A percentile compares a stretch with the other conserved stretches of the same genome.
phyloP scores from a whole-genome alignment of 768 basidiomycete genomes.

The Auricularia auricula-judae region DNA sequence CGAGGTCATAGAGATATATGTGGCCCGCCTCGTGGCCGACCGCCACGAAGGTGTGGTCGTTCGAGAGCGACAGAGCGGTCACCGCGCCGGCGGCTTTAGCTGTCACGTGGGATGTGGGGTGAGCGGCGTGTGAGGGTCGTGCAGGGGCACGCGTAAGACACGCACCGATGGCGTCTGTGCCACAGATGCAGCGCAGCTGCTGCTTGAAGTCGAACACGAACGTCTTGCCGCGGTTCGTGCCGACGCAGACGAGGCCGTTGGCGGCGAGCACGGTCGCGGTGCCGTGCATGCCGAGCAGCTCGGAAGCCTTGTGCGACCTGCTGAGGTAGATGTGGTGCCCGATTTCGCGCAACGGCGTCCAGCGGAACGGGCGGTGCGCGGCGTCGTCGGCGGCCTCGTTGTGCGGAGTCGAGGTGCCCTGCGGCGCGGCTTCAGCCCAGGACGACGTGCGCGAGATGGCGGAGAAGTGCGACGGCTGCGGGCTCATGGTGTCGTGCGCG shows the following conservation, averaged over 20 bases:
- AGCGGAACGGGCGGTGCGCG: conserved; percentile 57
- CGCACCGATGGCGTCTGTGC: conserved; percentile 54
- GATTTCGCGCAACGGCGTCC: conserved; percentile 57
- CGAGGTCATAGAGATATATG: conserved; percentile 77
- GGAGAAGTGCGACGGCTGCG: conserved; percentile 54
- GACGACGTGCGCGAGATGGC: conserved; percentile 63
- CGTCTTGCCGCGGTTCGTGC: conserved; percentile 68
- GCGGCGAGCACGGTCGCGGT: conserved; percentile 72
- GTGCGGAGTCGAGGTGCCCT: conserved; percentile 18
- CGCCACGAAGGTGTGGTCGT: conserved; percentile 88
- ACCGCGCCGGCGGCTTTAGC: conserved; percentile 59
- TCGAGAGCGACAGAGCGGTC: conserved; percentile 82
- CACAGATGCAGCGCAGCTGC: conserved; percentile 68
- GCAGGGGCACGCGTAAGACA: conserved; percentile 4
- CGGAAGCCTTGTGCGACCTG: conserved; percentile 45
- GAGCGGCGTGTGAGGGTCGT: neutral
- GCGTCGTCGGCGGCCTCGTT: conserved; percentile 11
- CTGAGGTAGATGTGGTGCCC: conserved; percentile 44
- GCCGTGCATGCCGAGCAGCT: conserved; percentile 51
- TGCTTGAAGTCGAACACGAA: conserved; percentile 89
- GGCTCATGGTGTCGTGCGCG: conserved; percentile 31
- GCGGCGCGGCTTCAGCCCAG: conserved; percentile 31
- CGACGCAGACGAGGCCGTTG: conserved; percentile 82
- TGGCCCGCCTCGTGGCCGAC: conserved; percentile 79
- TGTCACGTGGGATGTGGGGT: conserved; percentile 16